Evolutionary conservation across 176 grass and related monocot species (phyloP).

Genomic region (Otatea glauca): DNA sequence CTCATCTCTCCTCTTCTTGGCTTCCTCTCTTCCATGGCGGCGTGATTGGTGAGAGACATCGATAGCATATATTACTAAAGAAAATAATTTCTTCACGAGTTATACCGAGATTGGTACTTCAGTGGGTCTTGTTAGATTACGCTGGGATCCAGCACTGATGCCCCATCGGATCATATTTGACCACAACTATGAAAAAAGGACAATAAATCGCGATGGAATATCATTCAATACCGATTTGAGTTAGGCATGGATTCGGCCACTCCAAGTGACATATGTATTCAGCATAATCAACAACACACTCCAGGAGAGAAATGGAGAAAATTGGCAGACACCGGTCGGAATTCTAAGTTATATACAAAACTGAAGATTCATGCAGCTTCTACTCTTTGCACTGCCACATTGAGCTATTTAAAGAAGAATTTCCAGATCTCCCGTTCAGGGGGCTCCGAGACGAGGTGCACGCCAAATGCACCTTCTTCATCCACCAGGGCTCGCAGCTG

Average conservation of each 20-base stretch:
- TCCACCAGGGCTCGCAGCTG: slow-evolving; percentile 69
- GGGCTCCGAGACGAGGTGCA: slow-evolving; percentile 62
- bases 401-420: slow-evolving; percentile 77
- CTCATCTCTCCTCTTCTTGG: too few species aligned
- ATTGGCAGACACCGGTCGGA: not conserved
- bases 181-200: not conserved
- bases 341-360: slow-evolving; percentile 9
- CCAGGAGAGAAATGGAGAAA: not conserved
- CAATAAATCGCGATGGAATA: not conserved
- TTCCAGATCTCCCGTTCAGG: slow-evolving; percentile 78
- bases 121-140: too few species aligned
- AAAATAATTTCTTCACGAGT: too few species aligned
- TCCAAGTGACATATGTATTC: not conserved
- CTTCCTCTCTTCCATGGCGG: too few species aligned
- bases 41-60: not conserved
- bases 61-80: not conserved
- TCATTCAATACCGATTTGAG: not conserved
- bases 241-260: not conserved
- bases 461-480: slow-evolving; percentile 71
- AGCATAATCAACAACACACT: not conserved
- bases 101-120: too few species aligned
- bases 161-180: not conserved
- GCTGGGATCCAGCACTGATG: too few species aligned
- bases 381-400: not conserved
- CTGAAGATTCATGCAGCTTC: not conserved